Conservation (phyloP, 495 filamentous ascomycete genomes). For the Tirmania nivea region DNA sequence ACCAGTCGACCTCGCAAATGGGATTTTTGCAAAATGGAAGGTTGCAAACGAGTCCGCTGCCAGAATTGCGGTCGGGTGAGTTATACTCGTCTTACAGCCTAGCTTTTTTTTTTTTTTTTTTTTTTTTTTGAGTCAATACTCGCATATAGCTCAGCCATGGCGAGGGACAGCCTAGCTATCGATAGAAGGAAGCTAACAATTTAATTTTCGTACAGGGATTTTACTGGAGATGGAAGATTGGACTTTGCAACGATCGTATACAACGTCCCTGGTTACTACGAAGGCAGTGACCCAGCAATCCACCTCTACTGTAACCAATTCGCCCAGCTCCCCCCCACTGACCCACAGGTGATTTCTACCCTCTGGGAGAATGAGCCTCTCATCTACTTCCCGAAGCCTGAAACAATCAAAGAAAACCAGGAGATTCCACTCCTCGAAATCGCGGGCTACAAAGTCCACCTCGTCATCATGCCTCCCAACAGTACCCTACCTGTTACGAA, state of each 20-base stretch:
- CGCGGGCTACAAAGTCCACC: conserved; percentile 3
- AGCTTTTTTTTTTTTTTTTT: too few species aligned
- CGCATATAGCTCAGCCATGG: too few species aligned
- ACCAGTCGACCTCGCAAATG: conserved; percentile 13
- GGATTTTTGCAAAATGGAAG: conserved; percentile 17
- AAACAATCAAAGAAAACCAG: background rate
- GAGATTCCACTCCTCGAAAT: conserved; percentile 4
- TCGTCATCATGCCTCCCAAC: conserved; percentile 9
- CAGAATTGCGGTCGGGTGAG: conserved; percentile 12
- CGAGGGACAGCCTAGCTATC: too few species aligned
- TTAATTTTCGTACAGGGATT: conserved; percentile 5
- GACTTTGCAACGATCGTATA: conserved; percentile 11
- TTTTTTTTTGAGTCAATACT: too few species aligned
- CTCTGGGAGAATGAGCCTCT: conserved; percentile 9
- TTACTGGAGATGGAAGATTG: conserved; percentile 3
- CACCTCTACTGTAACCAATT: conserved; percentile 3
- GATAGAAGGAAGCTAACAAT: background rate
- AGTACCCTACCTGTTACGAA: background rate
- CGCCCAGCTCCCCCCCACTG: background rate
- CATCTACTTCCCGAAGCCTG: conserved; percentile 8
- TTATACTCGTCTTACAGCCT: background rate
- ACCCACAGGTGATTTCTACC: conserved; percentile 1
- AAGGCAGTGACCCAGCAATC: conserved; percentile 3
- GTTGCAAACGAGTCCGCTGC: conserved; percentile 11
- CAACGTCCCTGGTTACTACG: conserved; percentile 5